phyloP scores from a whole-genome alignment of 345 rosid genomes.

The Ailanthus altissimus region DNA sequence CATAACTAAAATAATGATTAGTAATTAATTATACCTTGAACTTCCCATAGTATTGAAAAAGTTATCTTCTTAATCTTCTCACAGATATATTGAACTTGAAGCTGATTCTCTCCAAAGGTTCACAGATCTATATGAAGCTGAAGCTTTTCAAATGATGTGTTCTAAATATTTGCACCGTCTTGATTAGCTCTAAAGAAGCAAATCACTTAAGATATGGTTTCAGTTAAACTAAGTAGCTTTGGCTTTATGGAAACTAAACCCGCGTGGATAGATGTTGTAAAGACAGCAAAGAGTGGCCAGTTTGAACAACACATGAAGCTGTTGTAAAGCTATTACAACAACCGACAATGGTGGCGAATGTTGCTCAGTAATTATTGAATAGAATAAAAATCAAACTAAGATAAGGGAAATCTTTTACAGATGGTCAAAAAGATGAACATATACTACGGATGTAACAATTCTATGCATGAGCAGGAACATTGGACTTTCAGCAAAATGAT shows the following conservation, averaged over 20 bases:
- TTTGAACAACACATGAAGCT: constrained; percentile 31
- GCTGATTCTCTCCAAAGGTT: neutral
- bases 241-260: neutral
- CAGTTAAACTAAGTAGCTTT: neutral
- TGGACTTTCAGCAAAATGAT: too few relatives aligned
- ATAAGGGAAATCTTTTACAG: constrained; percentile 1
- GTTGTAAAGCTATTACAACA: constrained; percentile 24
- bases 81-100: too few relatives aligned
- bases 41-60: neutral
- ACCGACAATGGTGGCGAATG: constrained; percentile 42
- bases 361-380: constrained; percentile 15
- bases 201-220: neutral
- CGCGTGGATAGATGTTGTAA: constrained; percentile 14
- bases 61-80: constrained; percentile 15
- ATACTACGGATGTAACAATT: neutral
- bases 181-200: neutral
- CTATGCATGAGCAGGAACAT: neutral
- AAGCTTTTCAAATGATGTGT: neutral
- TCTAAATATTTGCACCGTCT: neutral
- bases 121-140: constrained; percentile 7
- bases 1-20: too few relatives aligned
- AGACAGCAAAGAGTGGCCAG: constrained; percentile 23
- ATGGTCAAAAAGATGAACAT: neutral
- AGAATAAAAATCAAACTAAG: neutral
- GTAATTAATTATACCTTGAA: neutral